Percentiles rank a stretch among this genome's conserved stretches.
Evolutionary conservation across 352 stramenopile species (phyloP).

Genomic region (Globisporangium cederbergense): DNA sequence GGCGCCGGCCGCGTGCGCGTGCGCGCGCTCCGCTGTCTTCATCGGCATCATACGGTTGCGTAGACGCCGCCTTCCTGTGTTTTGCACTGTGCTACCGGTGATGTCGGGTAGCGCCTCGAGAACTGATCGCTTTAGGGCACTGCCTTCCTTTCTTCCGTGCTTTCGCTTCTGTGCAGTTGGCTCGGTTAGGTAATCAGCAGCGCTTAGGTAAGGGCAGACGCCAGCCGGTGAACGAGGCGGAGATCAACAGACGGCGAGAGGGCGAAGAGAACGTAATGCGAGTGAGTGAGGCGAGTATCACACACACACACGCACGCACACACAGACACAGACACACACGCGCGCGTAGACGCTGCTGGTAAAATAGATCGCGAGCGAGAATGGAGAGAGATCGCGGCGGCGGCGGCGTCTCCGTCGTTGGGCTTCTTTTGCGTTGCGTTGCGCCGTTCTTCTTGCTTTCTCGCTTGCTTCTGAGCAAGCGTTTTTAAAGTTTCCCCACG

Average conservation of each 20-base stretch:
- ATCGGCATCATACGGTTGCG: background rate
- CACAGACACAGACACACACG: no score
- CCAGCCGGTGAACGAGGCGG: background rate
- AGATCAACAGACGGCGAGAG: background rate
- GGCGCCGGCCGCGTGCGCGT: background rate
- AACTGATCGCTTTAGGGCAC: background rate
- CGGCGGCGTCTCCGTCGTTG: no score
- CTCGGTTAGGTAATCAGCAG: conserved; percentile 4
- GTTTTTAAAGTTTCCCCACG: no score
- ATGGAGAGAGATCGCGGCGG: no score
- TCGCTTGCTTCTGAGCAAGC: no score
- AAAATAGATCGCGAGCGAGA: no score
- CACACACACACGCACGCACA: no score
- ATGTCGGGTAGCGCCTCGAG: background rate
- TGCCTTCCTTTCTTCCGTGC: background rate
- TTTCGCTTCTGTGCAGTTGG: background rate
- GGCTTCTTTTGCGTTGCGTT: no score
- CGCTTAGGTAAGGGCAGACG: background rate
- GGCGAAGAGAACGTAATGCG: background rate
- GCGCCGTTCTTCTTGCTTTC: no score
- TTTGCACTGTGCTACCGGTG: background rate
- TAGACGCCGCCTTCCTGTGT: background rate
- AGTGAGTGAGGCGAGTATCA: background rate
- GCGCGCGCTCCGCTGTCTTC: background rate
- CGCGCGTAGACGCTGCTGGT: no score